Percentiles rank a stretch among this genome's conserved stretches.
Conservation (phyloP, 169 alveolate genomes). For the Plasmodium inui region DNA sequence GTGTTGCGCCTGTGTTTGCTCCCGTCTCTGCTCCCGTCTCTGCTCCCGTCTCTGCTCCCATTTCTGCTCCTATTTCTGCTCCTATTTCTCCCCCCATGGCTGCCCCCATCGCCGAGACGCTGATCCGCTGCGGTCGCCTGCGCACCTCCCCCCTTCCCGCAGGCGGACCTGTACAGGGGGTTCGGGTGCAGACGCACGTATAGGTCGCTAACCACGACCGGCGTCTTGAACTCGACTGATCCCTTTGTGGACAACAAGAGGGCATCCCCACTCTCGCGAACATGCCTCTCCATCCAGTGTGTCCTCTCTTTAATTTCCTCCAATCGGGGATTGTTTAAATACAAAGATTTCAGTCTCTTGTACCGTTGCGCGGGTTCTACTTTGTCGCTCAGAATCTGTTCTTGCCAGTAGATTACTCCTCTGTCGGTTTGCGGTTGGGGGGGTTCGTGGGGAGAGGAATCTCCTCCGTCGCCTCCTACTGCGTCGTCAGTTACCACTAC, state of each 20-base stretch:
- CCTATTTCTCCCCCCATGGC: too few relatives aligned
- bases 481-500: not conserved
- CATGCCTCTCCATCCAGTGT: not conserved
- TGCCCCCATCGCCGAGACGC: not conserved
- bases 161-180: constrained; percentile 18
- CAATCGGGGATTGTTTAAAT: not conserved
- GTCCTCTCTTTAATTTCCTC: constrained; percentile 10
- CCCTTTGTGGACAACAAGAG: constrained; percentile 61
- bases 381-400: constrained; percentile 7
- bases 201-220: constrained; percentile 44
- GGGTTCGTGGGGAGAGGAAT: not conserved
- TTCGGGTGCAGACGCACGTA: constrained; percentile 29
- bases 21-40: too few relatives aligned
- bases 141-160: not conserved
- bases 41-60: too few relatives aligned
- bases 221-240: constrained; percentile 1
- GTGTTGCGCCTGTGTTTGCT: too few relatives aligned
- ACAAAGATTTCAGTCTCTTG: constrained; percentile 23
- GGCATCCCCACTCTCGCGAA: not conserved
- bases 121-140: not conserved
- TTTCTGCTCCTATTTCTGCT: too few relatives aligned
- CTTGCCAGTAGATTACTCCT: constrained; percentile 4
- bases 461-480: not conserved
- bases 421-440: not conserved
- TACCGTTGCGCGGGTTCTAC: constrained; percentile 11